Evolutionary conservation across 1,284 basidiomycete genomes (phyloP).

Genomic region (Ceratobasidium papillatum): DNA sequence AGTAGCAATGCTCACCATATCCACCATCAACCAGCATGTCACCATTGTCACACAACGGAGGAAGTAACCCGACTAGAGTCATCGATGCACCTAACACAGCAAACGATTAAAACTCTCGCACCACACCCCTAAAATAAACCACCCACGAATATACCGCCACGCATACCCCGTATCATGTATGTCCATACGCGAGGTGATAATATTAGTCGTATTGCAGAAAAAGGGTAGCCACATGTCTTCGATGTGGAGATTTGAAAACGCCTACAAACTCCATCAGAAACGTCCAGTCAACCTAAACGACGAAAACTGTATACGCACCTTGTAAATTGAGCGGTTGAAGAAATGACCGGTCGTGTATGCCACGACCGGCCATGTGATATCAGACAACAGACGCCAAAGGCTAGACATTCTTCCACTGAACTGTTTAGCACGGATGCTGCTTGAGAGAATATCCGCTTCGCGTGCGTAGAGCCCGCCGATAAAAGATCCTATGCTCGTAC

Average conservation of each 20-base stretch:
- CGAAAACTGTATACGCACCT: conserved; percentile 61
- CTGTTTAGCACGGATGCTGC: conserved; percentile 86
- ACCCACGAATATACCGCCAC: conserved; percentile 82
- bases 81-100: conserved; percentile 85
- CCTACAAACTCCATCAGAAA: conserved; percentile 63
- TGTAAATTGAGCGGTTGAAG: conserved; percentile 86
- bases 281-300: background rate
- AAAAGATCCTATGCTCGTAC: conserved; percentile 88
- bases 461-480: conserved; percentile 97
- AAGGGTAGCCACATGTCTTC: conserved; percentile 97
- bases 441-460: conserved; percentile 90
- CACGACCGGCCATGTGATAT: conserved; percentile 96
- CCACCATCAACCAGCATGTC: conserved; percentile 94
- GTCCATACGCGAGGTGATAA: conserved; percentile 96
- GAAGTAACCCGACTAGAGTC: conserved; percentile 94
- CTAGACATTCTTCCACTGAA: conserved; percentile 93
- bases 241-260: conserved; percentile 56
- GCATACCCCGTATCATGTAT: conserved; percentile 97
- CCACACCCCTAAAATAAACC: conserved; percentile 1
- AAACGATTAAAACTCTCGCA: conserved; percentile 45
- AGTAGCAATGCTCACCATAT: conserved; percentile 69
- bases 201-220: conserved; percentile 99
- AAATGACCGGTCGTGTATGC: conserved; percentile 98
- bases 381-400: conserved; percentile 93
- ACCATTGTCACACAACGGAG: conserved; percentile 95